Percentiles rank a stretch among this genome's conserved stretches.
phyloP scores from a whole-genome alignment of 352 stramenopile species.

The Phytophthora quininea region DNA sequence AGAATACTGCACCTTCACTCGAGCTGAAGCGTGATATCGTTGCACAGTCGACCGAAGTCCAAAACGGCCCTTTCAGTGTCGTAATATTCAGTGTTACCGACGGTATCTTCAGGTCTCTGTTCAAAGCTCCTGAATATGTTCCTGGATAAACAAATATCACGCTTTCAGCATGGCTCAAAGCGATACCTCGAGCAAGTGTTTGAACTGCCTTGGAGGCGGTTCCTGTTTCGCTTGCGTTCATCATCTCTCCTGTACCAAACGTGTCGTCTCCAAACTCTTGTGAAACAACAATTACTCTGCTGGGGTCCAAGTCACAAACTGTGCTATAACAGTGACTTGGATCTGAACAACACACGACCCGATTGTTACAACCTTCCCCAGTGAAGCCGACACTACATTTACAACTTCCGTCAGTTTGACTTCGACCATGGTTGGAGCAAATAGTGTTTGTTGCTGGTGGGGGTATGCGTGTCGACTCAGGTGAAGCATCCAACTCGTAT shows the following conservation, averaged over 20 bases:
- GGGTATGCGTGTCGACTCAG: conserved; percentile 29
- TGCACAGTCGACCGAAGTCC: conserved; percentile 56
- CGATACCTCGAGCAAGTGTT: conserved; percentile 46
- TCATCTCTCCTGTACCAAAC: conserved; percentile 55
- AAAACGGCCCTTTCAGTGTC: conserved; percentile 54
- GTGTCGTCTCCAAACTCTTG: conserved; percentile 58
- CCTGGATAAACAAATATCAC: conserved; percentile 69
- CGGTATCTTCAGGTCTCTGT: conserved; percentile 38
- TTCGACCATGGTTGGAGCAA: conserved; percentile 50
- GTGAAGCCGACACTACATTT: conserved; percentile 74
- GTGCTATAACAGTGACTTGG: conserved; percentile 37
- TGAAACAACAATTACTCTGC: conserved; percentile 58
- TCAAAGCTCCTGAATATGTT: conserved; percentile 41
- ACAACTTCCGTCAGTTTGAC: conserved; percentile 41
- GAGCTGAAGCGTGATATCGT: conserved; percentile 17
- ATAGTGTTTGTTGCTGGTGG: conserved; percentile 25
- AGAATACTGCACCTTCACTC: conserved; percentile 15
- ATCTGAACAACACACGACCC: conserved; percentile 63
- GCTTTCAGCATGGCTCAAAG: conserved; percentile 33
- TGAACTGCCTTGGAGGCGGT: conserved; percentile 58
- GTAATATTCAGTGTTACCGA: conserved; percentile 36
- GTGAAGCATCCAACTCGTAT: conserved; percentile 44
- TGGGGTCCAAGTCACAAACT: conserved; percentile 42
- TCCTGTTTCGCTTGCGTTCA: conserved; percentile 57
- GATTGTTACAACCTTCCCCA: conserved; percentile 69